Evolutionary conservation across 139 green algal species (phyloP), one percentile per base, ranked within the genome.

Genomic region (Coelastrella sp.): DNA sequence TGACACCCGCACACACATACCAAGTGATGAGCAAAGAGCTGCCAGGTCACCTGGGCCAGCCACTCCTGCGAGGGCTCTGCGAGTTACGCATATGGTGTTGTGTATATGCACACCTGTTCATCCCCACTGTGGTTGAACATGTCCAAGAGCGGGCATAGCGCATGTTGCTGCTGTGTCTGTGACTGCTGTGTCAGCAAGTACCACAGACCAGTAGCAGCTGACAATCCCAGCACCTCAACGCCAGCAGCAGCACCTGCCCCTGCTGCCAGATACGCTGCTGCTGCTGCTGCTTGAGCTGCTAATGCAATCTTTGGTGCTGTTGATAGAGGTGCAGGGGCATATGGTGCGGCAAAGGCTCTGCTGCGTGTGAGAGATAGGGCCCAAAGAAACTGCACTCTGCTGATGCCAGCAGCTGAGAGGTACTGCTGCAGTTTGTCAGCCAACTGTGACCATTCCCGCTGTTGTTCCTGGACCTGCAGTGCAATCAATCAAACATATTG

Each of bases 141-240:
- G 74, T 90, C 85, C 23, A 90, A 22, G n/a, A 90, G 74, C 10
- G 85, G 85, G 64, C 73, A 83, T 20, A 90, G 56, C 4, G 74
- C 85, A 83, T 90, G 85, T 68, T 90, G 85, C 83, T 90, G 58
- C 58, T 90, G 81, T 65, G 58, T 47, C 59, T 84, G 73, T 17
- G 64, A n/a, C 73, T 89, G 71, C 73, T 89, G 56, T 32, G 65
- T 60, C 14, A 81, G 23, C 19, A 3, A n/a, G 13, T 54, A 68
- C 54, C 47, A 64, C 65, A 74, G 65, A n/a, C 47, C 83, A 59
- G 83, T 71, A 13, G 58, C 71, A 64, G 71, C 84, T 81, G 71
- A 57, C 16, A 54, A 20, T 8, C 84, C 84, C 16, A 73, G 8
- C 68, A 89, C 13, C 71, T 82, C 68, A 16, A 22, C 84, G 2